Conservation (phyloP, 768 basidiomycete genomes). For the Thelephora ganbajun region DNA sequence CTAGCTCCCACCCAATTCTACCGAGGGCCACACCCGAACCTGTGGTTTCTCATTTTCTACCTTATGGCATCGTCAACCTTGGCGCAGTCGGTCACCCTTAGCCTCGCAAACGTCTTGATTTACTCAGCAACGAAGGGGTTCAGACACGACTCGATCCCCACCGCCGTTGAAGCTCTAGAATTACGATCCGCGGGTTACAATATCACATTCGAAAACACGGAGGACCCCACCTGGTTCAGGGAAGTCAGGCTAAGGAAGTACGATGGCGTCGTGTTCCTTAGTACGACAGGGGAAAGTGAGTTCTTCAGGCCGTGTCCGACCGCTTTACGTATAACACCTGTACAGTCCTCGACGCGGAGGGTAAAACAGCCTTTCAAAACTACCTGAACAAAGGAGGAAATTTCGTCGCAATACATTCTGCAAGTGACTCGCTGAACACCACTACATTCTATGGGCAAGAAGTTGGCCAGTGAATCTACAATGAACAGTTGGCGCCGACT, state of each 20-base stretch:
- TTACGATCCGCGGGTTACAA: slow-evolving; percentile 15
- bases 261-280: slow-evolving; percentile 31
- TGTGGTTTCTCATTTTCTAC: no score
- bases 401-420: slow-evolving; percentile 31
- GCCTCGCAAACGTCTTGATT: slow-evolving; percentile 8
- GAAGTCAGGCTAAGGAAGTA: slow-evolving; percentile 24
- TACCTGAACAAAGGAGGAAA: slow-evolving; percentile 32
- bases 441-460: slow-evolving; percentile 27
- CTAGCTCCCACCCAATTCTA: no score
- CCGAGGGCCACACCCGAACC: no score
- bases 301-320: no score
- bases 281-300: slow-evolving; percentile 31
- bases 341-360: slow-evolving; percentile 26
- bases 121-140: slow-evolving; percentile 30
- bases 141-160: slow-evolving; percentile 36
- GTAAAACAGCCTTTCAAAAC: slow-evolving; percentile 25
- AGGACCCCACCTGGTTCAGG: slow-evolving; percentile 28
- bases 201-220: slow-evolving; percentile 28
- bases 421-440: slow-evolving; percentile 27
- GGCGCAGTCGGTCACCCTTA: no score
- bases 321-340: background rate
- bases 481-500: background rate
- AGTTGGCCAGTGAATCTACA: slow-evolving; percentile 18
- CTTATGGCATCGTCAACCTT: no score
- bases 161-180: slow-evolving; percentile 28